Evolutionary conservation across 805 yeast species (phyloP), one percentile per base, ranked within the genome.

Genomic region (Vanderwaltozyma verrucispora): DNA sequence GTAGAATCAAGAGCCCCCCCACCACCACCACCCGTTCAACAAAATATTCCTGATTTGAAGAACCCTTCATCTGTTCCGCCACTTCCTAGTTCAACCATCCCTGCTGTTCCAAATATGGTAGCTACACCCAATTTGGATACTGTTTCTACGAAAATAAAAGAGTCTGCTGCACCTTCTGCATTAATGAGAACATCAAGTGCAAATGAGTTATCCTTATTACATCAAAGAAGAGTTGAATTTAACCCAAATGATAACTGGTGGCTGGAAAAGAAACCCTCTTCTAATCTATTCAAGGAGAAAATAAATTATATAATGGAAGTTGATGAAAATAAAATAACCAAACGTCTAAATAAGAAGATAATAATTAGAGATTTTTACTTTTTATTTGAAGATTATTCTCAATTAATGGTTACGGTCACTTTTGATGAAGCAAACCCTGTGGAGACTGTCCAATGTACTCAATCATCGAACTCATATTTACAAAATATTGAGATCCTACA

Each of bases 321-420:
- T 17, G 95, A 86, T 39, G 72, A 74, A 20, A 63, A 69, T 40
- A 51, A 53, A 12, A 61, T 79, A 7, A 46, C 46, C 12, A 82
- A 80, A 50, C 72, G 95, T 46, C 74, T 74, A 11, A 73, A 74
- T 18, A 62, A 75, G 30, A 45, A 43, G 2, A 43, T 63, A 37
- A 60, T 67, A 4, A 65, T 72, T 44, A 68, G 80, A 37, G 87
- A 80, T 45, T 76, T 81, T 45, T 85, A 84, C 52, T 66, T 86
- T 12, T 59, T 87, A 29, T 79, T 76, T 56, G 75, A 72, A 42
- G 94, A 84, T 53, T 75, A 80, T 46, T 73, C 92, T 1, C 85
- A 79, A 47, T 63, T 77, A 4, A 61, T 72, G 1, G 60, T 85
- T 43, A 75, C 77, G 35, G 60, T 82, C 4, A 65, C 69, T 17